A percentile compares a stretch with the other conserved stretches of the same genome.
These are phyloP conservation scores for Lepidium campestre DNA, from an alignment of 441 rosid genomes.

Conservation along the genomic window DNA sequence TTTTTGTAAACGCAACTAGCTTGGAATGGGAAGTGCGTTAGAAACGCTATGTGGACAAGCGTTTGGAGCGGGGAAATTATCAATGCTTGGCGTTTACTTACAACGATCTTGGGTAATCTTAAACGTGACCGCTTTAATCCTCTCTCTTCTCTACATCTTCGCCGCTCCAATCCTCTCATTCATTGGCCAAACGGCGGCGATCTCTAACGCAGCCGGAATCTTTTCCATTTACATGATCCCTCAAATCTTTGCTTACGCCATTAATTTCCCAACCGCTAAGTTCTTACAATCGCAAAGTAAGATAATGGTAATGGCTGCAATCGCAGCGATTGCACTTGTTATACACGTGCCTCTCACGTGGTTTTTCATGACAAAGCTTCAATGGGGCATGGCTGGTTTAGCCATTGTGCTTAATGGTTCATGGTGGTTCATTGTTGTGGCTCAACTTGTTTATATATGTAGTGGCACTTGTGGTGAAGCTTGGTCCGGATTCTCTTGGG, in stretches of 20 bases:
- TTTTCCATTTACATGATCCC: slow-evolving; percentile 44
- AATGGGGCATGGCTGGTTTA: slow-evolving; percentile 44
- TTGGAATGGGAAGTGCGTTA: slow-evolving; percentile 54
- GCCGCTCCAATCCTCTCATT: slow-evolving; percentile 30
- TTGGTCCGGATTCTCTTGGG: slow-evolving; percentile 44
- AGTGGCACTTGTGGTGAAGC: slow-evolving; percentile 44
- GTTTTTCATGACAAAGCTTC: slow-evolving; percentile 32
- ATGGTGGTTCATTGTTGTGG: slow-evolving; percentile 42
- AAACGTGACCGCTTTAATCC: slow-evolving; percentile 33
- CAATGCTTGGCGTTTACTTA: slow-evolving; percentile 43
- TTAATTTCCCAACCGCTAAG: slow-evolving; percentile 46
- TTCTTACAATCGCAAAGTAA: slow-evolving; percentile 51
- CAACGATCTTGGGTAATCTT: slow-evolving; percentile 48
- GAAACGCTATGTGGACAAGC: slow-evolving; percentile 58
- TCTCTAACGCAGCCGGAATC: slow-evolving; percentile 36
- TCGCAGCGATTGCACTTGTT: slow-evolving; percentile 35
- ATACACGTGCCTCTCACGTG: slow-evolving; percentile 36
- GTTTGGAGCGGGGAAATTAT: slow-evolving; percentile 38
- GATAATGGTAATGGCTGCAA: slow-evolving; percentile 44
- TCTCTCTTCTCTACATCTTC: slow-evolving; percentile 36
- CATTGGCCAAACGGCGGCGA: slow-evolving; percentile 40
- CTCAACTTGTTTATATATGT: slow-evolving; percentile 40
- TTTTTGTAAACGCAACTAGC: slow-evolving; percentile 21
- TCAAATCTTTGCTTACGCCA: slow-evolving; percentile 43
- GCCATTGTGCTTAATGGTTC: slow-evolving; percentile 46